phyloP scores from a whole-genome alignment of 768 basidiomycete genomes.

The Rhizopogon vinicolor region DNA sequence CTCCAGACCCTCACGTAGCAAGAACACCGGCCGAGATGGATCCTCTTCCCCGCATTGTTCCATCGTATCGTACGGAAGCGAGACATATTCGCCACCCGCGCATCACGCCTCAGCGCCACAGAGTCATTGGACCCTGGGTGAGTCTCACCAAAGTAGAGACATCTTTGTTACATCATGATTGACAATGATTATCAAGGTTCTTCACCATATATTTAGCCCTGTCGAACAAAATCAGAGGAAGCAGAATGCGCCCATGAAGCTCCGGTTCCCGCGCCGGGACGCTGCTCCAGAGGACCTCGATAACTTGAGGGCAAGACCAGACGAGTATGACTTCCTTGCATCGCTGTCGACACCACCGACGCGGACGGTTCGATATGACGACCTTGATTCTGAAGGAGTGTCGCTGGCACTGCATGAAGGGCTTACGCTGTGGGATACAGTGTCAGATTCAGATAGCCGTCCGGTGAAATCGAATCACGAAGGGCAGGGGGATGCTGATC shows the following conservation, averaged over 20 bases:
- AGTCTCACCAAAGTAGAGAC: slow-evolving; percentile 11
- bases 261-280: slow-evolving; percentile 18
- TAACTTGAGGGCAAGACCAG: slow-evolving; percentile 19
- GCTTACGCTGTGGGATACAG: slow-evolving; percentile 42
- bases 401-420: slow-evolving; percentile 45
- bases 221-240: slow-evolving; percentile 31
- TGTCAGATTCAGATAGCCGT: neutral
- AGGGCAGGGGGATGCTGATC: neutral
- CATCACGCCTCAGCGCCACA: slow-evolving; percentile 51
- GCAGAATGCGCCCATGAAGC: slow-evolving; percentile 39
- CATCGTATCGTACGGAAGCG: slow-evolving; percentile 47
- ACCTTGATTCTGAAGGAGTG: slow-evolving; percentile 44
- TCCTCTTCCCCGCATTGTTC: slow-evolving; percentile 38
- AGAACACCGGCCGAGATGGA: slow-evolving; percentile 27
- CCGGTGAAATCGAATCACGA: neutral
- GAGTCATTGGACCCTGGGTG: slow-evolving; percentile 51
- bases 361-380: slow-evolving; percentile 35
- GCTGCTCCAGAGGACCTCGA: slow-evolving; percentile 1
- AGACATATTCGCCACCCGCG: slow-evolving; percentile 36
- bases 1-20: slow-evolving; percentile 29
- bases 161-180: slow-evolving; percentile 3
- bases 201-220: slow-evolving; percentile 39
- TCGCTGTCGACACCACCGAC: slow-evolving; percentile 37
- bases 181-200: slow-evolving; percentile 30
- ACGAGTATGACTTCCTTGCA: slow-evolving; percentile 51